These are phyloP conservation scores for Thraustochytrium striatum DNA, from an alignment of 352 stramenopile species.

Conservation along the genomic window DNA sequence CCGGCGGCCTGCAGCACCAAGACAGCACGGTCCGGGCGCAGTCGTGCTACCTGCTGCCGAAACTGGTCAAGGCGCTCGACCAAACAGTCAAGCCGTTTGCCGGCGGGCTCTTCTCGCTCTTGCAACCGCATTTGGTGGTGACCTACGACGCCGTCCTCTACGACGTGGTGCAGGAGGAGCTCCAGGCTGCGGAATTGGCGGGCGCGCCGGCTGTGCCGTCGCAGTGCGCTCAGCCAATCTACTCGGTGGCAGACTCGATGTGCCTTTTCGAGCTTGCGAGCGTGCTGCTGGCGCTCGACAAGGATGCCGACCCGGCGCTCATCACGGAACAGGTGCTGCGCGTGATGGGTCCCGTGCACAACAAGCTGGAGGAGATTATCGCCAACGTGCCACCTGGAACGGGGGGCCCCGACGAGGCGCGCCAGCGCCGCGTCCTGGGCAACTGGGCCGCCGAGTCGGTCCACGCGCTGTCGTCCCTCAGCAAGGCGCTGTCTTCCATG, in stretches of 20 bases:
- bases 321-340: neutral
- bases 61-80: conserved; percentile 71
- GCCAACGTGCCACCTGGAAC: neutral
- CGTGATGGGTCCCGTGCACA: conserved; percentile 1
- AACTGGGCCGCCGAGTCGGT: conserved; percentile 8
- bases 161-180: neutral
- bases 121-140: conserved; percentile 67
- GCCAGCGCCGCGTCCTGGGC: neutral
- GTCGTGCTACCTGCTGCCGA: conserved; percentile 73
- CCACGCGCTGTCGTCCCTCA: conserved; percentile 6
- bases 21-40: conserved; percentile 66
- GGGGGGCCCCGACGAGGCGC: neutral
- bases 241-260: conserved; percentile 69
- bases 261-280: conserved; percentile 77
- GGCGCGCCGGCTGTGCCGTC: conserved; percentile 18
- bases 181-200: neutral
- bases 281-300: conserved; percentile 68
- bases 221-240: conserved; percentile 60
- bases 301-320: neutral
- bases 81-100: conserved; percentile 68
- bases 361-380: conserved; percentile 29
- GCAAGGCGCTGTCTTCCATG: neutral
- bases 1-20: conserved; percentile 65
- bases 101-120: conserved; percentile 64
- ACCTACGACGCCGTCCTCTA: conserved; percentile 52